A percentile compares a stretch with the other conserved stretches of the same genome.
Conservation (phyloP, 805 yeast species). For the Schwanniomyces pseudopolymorphus region DNA sequence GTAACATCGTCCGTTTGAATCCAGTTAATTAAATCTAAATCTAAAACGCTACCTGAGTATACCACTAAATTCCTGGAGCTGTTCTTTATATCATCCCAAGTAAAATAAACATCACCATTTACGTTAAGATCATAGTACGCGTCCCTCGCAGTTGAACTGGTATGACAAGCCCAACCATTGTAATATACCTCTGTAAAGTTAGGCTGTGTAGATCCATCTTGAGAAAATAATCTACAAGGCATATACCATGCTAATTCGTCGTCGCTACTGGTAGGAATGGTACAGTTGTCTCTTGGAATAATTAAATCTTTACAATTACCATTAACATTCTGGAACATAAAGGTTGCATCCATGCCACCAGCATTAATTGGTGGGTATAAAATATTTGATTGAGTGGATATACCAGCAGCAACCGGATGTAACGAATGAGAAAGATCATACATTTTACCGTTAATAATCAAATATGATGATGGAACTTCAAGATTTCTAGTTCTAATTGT, state of each 20-base stretch:
- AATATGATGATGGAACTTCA: constrained; percentile 56
- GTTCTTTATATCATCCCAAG: constrained; percentile 83
- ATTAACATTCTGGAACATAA: constrained; percentile 87
- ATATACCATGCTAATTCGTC: constrained; percentile 89
- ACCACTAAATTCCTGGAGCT: constrained; percentile 77
- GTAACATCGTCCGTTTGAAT: constrained; percentile 64
- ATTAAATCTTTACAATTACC: constrained; percentile 84
- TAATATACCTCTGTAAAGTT: constrained; percentile 66
- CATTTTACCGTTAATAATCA: constrained; percentile 81
- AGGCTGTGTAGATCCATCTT: constrained; percentile 70
- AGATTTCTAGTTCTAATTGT: constrained; percentile 53
- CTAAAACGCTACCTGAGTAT: constrained; percentile 86
- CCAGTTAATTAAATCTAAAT: constrained; percentile 76
- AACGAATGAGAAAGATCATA: constrained; percentile 66
- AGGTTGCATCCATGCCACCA: constrained; percentile 83
- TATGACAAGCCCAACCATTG: constrained; percentile 90
- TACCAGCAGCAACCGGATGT: constrained; percentile 85
- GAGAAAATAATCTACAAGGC: constrained; percentile 76
- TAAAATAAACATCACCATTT: constrained; percentile 76
- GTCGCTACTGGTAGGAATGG: constrained; percentile 60
- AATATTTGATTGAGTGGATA: constrained; percentile 65
- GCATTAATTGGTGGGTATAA: constrained; percentile 85
- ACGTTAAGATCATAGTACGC: constrained; percentile 60
- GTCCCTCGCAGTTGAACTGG: constrained; percentile 65
- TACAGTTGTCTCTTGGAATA: constrained; percentile 61